A percentile compares a stretch with the other conserved stretches of the same genome.
phyloP scores from a whole-genome alignment of 208 protist species.

The Crithidia acanthocephali region DNA sequence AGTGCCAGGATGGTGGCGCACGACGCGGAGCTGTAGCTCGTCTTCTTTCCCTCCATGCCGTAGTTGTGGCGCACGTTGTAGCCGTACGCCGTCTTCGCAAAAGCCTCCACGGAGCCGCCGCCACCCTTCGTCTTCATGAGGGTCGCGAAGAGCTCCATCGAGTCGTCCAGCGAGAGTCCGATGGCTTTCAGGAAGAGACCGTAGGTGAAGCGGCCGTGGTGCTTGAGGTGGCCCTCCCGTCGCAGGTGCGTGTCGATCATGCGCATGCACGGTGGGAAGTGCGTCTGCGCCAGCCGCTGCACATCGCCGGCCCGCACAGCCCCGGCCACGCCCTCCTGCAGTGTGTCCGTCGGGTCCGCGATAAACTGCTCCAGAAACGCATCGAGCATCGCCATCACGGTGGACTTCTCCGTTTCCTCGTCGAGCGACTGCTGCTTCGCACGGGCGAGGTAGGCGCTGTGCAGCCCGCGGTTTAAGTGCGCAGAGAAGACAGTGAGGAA shows the following conservation, averaged over 20 bases:
- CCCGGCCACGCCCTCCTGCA: constrained; percentile 63
- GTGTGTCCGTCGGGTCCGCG: constrained; percentile 52
- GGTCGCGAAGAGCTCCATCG: constrained; percentile 82
- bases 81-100: constrained; percentile 88
- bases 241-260: constrained; percentile 84
- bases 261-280: constrained; percentile 94
- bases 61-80: constrained; percentile 94
- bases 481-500: constrained; percentile 81
- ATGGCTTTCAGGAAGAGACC: constrained; percentile 92
- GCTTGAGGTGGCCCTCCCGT: constrained; percentile 87
- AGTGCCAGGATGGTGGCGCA: constrained; percentile 85
- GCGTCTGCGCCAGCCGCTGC: constrained; percentile 71
- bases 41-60: constrained; percentile 93
- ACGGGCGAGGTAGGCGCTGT: constrained; percentile 75
- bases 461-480: constrained; percentile 70
- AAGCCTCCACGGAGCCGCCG: constrained; percentile 71
- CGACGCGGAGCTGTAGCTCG: constrained; percentile 84
- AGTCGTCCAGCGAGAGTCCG: constrained; percentile 85
- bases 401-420: constrained; percentile 62
- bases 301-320: constrained; percentile 78
- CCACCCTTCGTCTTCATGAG: constrained; percentile 88
- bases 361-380: constrained; percentile 87
- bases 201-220: constrained; percentile 91
- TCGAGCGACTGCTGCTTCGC: constrained; percentile 64
- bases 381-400: constrained; percentile 87